Conservation (phyloP, 257 asterid genomes). For the Leptodermis oblonga region DNA sequence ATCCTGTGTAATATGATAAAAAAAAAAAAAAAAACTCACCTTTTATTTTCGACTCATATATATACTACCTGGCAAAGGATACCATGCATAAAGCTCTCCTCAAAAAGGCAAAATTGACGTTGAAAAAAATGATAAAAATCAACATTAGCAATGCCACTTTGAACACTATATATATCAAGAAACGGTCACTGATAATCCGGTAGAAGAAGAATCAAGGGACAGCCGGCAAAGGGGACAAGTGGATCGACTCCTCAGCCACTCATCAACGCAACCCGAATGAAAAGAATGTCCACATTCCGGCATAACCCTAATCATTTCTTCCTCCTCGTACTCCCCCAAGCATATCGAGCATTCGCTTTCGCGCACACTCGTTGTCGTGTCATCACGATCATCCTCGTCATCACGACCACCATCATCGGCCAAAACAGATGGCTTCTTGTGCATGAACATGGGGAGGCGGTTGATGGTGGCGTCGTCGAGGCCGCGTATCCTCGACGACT, state of each 20-base stretch:
- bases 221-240: constrained; percentile 31
- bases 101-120: too few species aligned
- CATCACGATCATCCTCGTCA: background rate
- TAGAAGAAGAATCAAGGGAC: constrained; percentile 7
- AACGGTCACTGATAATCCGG: background rate
- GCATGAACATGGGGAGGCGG: background rate
- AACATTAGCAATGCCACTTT: too few species aligned
- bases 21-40: too few species aligned
- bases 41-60: too few species aligned
- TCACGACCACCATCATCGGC: too few species aligned
- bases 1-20: too few species aligned
- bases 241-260: constrained; percentile 19
- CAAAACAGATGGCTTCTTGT: too few species aligned
- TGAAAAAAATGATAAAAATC: too few species aligned
- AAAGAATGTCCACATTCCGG: constrained; percentile 21
- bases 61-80: too few species aligned
- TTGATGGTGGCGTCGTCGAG: too few species aligned
- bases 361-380: background rate
- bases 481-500: too few species aligned
- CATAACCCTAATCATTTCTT: constrained; percentile 24
- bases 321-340: constrained; percentile 21
- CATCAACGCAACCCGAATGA: constrained; percentile 26
- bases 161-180: background rate
- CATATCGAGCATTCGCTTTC: constrained; percentile 27
- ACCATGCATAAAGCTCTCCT: too few species aligned